Base-by-base conservation (phyloP, 805 yeast species). In the Jamesozyma lodderae region DNA sequence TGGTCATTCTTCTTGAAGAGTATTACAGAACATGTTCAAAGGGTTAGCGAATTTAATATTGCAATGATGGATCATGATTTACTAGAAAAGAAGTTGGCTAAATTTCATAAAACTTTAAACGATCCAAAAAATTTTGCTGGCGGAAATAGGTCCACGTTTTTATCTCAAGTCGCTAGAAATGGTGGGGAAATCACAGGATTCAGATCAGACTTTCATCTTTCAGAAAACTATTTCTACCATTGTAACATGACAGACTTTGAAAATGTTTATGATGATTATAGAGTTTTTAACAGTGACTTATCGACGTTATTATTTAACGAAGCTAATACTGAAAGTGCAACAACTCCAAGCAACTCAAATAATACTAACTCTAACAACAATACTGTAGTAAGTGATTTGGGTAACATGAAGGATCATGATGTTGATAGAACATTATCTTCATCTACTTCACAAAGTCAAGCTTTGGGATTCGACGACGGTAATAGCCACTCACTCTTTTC, bases 21-120 rank as follows among this genome's bases (percentile, higher is more conserved):
- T 49, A 59, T 67, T 1, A 77, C 77, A 36, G 92, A 81, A 50
- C 64, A 86, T 40, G 68, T 81, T 1, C 40, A 78, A 34, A 73
- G 69, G 43, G 69, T 69, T 22, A 84, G 81, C 1, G 71, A 75
- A 22, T 68, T 77, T 4, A 61, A 64, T 27, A 71, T 73, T 1
- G 58, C 65, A 5, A 59, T 64, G 36, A 62, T 70, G 7, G 52
- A 63, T 2, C 71, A 75, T 0, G 77, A 70, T 5, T 33, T 42
- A 0, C 69, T 81, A 45, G 85, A 79, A 43, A 74, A 66, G 55
- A 48, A 46, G 21, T 29, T 58, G 3, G 22, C 20, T 24, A 77
- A 68, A 41, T 67, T 69, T 42, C 71, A 65, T 46, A 84, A 84
- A 0, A 61, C 66, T 44, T 51, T 80, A 17, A 74, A 72, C 31